These are phyloP conservation scores for Solanum virginianum DNA, from an alignment of 257 asterid species.

Conservation along the genomic window DNA sequence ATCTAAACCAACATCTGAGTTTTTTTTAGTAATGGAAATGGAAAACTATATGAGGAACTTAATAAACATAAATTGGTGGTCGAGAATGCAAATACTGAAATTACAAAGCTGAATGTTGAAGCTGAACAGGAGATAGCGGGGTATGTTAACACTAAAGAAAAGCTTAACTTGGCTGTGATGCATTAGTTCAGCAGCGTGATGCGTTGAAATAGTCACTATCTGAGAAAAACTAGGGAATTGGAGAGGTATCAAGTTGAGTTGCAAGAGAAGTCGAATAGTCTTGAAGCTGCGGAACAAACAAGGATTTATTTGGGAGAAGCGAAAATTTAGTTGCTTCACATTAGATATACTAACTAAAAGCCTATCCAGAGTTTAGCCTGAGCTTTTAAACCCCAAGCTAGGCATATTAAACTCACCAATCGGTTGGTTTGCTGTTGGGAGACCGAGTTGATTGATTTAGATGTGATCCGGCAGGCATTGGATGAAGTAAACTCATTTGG, in stretches of 20 bases:
- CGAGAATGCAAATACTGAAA: slow-evolving; percentile 52
- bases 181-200: slow-evolving; percentile 91
- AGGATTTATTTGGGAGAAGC: too few species aligned
- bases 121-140: slow-evolving; percentile 69
- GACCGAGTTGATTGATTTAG: too few species aligned
- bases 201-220: slow-evolving; percentile 63
- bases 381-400: too few species aligned
- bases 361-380: too few species aligned
- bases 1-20: slow-evolving; percentile 34
- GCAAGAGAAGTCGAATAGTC: slow-evolving; percentile 66
- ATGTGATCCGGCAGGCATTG: too few species aligned
- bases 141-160: slow-evolving; percentile 79
- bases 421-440: too few species aligned
- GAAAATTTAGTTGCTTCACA: too few species aligned
- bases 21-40: slow-evolving; percentile 44
- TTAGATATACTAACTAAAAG: too few species aligned
- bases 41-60: slow-evolving; percentile 46
- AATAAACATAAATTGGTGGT: slow-evolving; percentile 36
- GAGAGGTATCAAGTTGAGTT: slow-evolving; percentile 42
- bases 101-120: slow-evolving; percentile 45
- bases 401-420: too few species aligned
- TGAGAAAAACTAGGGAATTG: slow-evolving; percentile 66
- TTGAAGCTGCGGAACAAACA: slow-evolving; percentile 50
- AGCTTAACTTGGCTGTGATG: slow-evolving; percentile 97
- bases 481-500: too few species aligned